These are phyloP conservation scores for Phoma sp. DNA, from an alignment of 2,329 filamentous ascomycete genomes.

Conservation along the genomic window DNA sequence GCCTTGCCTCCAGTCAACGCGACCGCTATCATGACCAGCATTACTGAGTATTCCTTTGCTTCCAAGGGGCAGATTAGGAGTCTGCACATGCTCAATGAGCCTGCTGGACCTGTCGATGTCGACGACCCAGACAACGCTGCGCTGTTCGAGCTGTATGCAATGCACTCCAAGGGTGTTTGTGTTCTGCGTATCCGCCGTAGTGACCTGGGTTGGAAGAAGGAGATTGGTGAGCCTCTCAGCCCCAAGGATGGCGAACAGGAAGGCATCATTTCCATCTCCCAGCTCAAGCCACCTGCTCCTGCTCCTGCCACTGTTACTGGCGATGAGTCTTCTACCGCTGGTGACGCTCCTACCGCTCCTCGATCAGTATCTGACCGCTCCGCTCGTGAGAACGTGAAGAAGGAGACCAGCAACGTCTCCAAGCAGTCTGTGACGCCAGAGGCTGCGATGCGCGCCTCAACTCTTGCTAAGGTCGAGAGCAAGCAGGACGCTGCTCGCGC, in stretches of 20 bases:
- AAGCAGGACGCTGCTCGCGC: conserved; percentile 50
- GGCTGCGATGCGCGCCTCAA: conserved; percentile 48
- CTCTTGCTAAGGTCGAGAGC: conserved; percentile 50
- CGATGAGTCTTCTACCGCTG: conserved; percentile 49
- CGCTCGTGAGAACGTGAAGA: conserved; percentile 44
- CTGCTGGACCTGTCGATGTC: conserved; percentile 64
- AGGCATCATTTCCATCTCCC: conserved; percentile 75
- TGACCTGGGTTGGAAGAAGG: conserved; percentile 88
- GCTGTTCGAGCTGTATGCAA: conserved; percentile 93
- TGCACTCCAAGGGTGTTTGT: conserved; percentile 97
- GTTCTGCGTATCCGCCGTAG: conserved; percentile 84
- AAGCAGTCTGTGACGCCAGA: conserved; percentile 46
- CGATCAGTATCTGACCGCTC: conserved; percentile 46
- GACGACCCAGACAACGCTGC: conserved; percentile 69
- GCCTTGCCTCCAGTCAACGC: conserved; percentile 81
- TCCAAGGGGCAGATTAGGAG: conserved; percentile 87
- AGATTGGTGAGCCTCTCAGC: conserved; percentile 79
- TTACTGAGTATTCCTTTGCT: conserved; percentile 91
- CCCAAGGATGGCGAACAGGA: conserved; percentile 76
- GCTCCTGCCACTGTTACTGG: conserved; percentile 27
- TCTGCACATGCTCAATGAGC: conserved; percentile 81
- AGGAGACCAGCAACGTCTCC: conserved; percentile 42
- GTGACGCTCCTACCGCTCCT: conserved; percentile 39
- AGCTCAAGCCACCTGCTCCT: conserved; percentile 58
- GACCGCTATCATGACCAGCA: conserved; percentile 95